phyloP scores from a whole-genome alignment of 352 stramenopile species.

The Blastocystis sp. region DNA sequence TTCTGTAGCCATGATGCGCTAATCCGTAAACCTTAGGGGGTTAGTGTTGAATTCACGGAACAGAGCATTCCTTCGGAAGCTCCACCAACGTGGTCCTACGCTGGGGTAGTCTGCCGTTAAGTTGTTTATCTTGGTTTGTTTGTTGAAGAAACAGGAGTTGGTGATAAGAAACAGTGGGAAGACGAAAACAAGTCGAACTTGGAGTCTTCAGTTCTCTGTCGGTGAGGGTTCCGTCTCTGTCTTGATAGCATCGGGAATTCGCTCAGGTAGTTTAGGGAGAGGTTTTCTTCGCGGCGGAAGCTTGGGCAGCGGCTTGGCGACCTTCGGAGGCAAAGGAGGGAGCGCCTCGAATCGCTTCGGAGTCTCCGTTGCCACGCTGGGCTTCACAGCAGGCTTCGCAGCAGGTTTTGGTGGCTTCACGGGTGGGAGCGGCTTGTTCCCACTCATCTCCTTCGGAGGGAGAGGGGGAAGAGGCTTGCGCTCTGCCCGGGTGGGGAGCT shows the following conservation, averaged over 20 bases:
- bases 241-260: not conserved
- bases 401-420: not conserved
- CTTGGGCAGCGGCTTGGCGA: not conserved
- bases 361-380: not conserved
- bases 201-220: not conserved
- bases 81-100: not conserved
- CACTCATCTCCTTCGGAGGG: not conserved
- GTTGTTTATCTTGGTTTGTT: not conserved
- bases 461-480: not conserved
- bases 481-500: not conserved
- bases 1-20: slow-evolving; percentile 34
- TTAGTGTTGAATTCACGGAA: slow-evolving; percentile 26
- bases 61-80: not conserved
- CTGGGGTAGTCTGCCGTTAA: not conserved
- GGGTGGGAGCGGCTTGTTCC: not conserved
- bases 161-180: not conserved
- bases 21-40: slow-evolving; percentile 37
- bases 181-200: slow-evolving; percentile 39
- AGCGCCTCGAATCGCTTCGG: not conserved
- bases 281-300: not conserved
- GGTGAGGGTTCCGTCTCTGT: not conserved
- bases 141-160: not conserved
- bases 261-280: not conserved
- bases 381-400: not conserved
- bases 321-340: not conserved